Base-by-base conservation (phyloP, 2,329 filamentous ascomycete genomes). In the Falciphora oryzae region DNA sequence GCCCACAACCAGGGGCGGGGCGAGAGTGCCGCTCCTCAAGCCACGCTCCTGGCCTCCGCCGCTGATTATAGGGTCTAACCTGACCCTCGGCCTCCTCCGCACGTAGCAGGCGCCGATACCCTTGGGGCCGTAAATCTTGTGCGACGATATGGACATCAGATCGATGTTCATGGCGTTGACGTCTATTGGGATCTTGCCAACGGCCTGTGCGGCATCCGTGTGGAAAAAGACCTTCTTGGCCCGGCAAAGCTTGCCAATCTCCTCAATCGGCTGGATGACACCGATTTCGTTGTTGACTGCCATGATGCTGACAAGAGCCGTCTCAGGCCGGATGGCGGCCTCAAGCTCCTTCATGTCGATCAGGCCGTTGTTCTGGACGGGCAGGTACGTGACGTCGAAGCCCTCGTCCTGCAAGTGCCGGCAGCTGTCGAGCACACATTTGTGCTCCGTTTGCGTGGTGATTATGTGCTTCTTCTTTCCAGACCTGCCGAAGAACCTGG, bases 391-490 rank as follows among this genome's bases (percentile, higher is more conserved):
- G 69, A 99, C 85, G 66, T 97, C 92, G 71, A 93, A 97, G 29
- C 95, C 95, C 72, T 99, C 95, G 71, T 97, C 94, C 79, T 98
- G 93, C 69, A 99, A 81, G 85, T 98, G 93, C 68, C 95, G 85
- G 77, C 94, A 98, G 79, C 93, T 97, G 79, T 99, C 95, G 63
- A 99, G 83, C 22, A 99, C 95, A 78, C 95, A 99, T 81, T 99
- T 99, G 83, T 99, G 95, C 79, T 99, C 95, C 0, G 95, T 99
- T 80, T 98, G 95, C 56, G 88, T 92, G 29, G 95, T 99, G 76
- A 99, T 93, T 73, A 99, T 94, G 78, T 99, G 95, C 80, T 91
- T 97, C 87, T 98, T 98, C 86, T 97, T 97, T 71, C 93, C 93
- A 2, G 87, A 88, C 65, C 92, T 87, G 69, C 92, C 93, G 75